Evolutionary conservation across 306 rosid genomes (phyloP), one percentile per base, ranked within the genome.

Genomic region (Fagus crenata): DNA sequence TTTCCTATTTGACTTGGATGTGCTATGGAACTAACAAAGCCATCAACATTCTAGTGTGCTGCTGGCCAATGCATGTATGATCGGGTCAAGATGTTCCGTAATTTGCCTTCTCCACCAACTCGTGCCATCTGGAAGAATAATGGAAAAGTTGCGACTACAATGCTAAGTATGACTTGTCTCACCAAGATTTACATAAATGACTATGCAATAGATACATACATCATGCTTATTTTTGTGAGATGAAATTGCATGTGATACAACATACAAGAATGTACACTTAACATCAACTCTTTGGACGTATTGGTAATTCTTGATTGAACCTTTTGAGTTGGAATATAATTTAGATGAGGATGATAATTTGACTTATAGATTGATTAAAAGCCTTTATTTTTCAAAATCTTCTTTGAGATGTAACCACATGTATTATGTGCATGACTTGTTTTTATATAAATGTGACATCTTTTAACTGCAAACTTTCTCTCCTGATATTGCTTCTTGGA

Each of bases 11-110:
- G 71, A 17, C 71, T 67, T 67, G 71, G 28, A 65, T 65, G 71
- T 37, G 12, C 31, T 39, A 1, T 39, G 32, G 13, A 65, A 61
- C 80, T 80, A 42, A 81, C 79, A 77, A 78, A 54, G 67, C 83
- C 83, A 67, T 80, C 17, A 73, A 77, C 61, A 53, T 84, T 88
- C 61, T 88, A 94, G 98, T 69, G 74, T 76, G 96, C 98, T 22
- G 93, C 89, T 61, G 97, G 96, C 70, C 91, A 85, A 83, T 88
- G 89, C 53, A 73, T 89, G 79, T 90, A 89, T 70, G 92, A 86
- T 67, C 78, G 67, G 77, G 77, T 73, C 78, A 92, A 88, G 85
- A 67, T 13, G 18, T 85, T 78, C 76, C 84, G 84, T 67, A 81
- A 64, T 80, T 59, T 87, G 75, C 72, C 87, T 65, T 78, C 88